Percentiles rank a stretch among this genome's conserved stretches.
phyloP scores from a whole-genome alignment of 768 basidiomycete genomes.

The Suillus fuscotomentosus region DNA sequence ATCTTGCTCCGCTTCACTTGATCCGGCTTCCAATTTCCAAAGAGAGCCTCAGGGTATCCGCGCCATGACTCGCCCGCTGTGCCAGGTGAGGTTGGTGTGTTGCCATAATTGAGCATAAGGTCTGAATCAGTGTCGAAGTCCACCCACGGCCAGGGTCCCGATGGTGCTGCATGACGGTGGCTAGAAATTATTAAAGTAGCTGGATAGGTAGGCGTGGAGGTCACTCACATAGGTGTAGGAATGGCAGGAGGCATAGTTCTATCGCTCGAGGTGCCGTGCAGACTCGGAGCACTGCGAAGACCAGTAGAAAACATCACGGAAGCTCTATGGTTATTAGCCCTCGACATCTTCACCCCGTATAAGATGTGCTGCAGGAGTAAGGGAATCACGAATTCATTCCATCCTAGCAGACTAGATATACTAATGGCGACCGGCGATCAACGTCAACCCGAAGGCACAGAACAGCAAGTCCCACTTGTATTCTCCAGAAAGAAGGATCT shows the following conservation, averaged over 20 bases:
- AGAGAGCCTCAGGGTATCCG: constrained; percentile 43
- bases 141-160: constrained; percentile 43
- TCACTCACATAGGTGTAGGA: constrained; percentile 1
- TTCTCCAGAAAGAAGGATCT: neutral
- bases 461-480: neutral
- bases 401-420: neutral
- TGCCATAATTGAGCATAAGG: neutral
- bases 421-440: neutral
- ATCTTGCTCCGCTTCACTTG: constrained; percentile 34
- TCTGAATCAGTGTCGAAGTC: constrained; percentile 32
- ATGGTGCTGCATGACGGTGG: constrained; percentile 37
- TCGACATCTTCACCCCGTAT: neutral
- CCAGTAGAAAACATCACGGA: neutral
- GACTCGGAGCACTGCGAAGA: neutral
- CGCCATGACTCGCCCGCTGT: constrained; percentile 17
- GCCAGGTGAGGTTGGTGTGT: neutral
- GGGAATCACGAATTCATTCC: neutral
- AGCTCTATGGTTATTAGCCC: neutral
- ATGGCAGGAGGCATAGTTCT: constrained; percentile 1
- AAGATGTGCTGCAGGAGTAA: neutral
- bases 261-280: neutral
- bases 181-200: constrained; percentile 6
- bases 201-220: neutral
- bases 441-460: neutral
- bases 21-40: constrained; percentile 47